Conservation (phyloP, 805 yeast species). For the Kazachstania martiniae region DNA sequence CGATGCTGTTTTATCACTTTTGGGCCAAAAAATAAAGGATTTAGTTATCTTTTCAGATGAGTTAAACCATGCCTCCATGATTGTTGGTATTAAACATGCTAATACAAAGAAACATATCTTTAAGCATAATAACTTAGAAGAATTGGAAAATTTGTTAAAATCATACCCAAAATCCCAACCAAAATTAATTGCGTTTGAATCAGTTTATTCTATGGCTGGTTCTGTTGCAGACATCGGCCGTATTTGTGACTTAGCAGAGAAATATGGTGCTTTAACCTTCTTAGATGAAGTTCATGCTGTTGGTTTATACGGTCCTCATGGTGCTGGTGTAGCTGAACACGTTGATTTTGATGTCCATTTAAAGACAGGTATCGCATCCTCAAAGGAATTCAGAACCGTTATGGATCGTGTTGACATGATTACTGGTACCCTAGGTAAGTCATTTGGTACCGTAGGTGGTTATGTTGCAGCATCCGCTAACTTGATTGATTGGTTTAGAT, state of each 20-base stretch:
- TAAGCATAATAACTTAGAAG: conserved; percentile 80
- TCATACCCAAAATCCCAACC: conserved; percentile 81
- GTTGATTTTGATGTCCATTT: conserved; percentile 79
- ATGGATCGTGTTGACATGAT: conserved; percentile 90
- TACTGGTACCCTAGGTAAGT: conserved; percentile 96
- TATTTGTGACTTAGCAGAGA: conserved; percentile 92
- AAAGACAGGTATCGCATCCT: conserved; percentile 48
- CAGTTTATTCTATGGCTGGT: conserved; percentile 98
- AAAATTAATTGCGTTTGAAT: conserved; percentile 91
- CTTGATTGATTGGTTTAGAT: conserved; percentile 90
- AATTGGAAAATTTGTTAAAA: conserved; percentile 69
- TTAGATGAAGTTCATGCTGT: conserved; percentile 98
- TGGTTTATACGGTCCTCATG: conserved; percentile 98
- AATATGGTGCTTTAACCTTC: conserved; percentile 94
- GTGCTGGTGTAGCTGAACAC: conserved; percentile 99
- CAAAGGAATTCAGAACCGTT: conserved; percentile 39
- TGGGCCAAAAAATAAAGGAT: conserved; percentile 85
- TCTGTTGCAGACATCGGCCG: conserved; percentile 88
- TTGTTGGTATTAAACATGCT: conserved; percentile 87
- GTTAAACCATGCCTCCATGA: conserved; percentile 96
- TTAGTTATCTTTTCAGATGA: conserved; percentile 89
- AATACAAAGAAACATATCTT: conserved; percentile 80
- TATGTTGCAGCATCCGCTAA: conserved; percentile 82
- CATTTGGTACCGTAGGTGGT: conserved; percentile 96
- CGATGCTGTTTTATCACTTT: conserved; percentile 83